phyloP scores from a whole-genome alignment of 202 grass and related monocot genomes.

The Cymbopogon flexuosus region DNA sequence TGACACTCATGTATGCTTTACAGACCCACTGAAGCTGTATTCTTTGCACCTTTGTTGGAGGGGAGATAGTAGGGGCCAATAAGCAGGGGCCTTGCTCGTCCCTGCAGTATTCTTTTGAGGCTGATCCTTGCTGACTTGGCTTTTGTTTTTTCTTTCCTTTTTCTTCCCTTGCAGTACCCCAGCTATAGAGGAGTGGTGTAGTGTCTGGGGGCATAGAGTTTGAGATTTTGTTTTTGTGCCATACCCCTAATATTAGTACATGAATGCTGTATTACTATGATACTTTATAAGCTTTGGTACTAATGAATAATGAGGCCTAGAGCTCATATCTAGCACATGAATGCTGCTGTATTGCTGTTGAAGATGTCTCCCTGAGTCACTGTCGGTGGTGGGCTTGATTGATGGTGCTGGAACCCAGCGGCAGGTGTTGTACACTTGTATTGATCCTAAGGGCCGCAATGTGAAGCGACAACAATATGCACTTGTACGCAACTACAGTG shows the following conservation, averaged over 20 bases:
- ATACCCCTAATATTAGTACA: not conserved
- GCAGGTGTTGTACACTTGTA: not conserved
- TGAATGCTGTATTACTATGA: not conserved
- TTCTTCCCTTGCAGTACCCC: not conserved
- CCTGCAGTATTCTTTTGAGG: slow-evolving; percentile 17
- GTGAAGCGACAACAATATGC: not conserved
- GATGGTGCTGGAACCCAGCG: not conserved
- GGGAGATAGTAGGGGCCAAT: not conserved
- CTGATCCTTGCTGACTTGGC: slow-evolving; percentile 23
- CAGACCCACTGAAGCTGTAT: not conserved
- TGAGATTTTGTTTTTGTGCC: not conserved
- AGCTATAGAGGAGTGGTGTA: not conserved
- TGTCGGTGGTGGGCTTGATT: not conserved
- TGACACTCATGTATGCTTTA: slow-evolving; percentile 4
- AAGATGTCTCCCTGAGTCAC: not conserved
- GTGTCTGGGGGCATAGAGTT: slow-evolving; percentile 3
- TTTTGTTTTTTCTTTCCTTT: not conserved
- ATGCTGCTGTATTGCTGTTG: not conserved
- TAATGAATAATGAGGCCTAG: not conserved
- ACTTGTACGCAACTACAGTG: not conserved
- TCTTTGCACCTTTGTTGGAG: not conserved
- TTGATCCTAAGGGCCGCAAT: not conserved
- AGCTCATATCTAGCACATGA: not conserved
- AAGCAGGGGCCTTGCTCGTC: not conserved
- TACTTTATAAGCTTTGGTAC: not conserved